Evolutionary conservation across 768 basidiomycete genomes (phyloP).

Genomic region (Leccinum longicurvipes): DNA sequence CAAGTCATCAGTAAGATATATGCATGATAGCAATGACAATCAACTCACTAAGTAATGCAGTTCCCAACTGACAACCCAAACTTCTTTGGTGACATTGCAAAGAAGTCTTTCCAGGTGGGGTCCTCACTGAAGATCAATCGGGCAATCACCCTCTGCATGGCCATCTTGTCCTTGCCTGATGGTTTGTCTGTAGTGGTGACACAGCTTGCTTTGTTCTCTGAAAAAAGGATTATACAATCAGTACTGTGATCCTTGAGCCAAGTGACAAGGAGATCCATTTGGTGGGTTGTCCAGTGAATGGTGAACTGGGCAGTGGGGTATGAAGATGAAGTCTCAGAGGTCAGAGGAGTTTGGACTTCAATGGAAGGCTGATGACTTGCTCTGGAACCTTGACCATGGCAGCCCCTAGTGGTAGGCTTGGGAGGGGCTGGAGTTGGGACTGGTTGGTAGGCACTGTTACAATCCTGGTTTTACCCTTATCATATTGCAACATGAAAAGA

Average conservation of each 20-base stretch:
- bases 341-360: no score
- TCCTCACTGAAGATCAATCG: not conserved
- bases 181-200: not conserved
- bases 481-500: no score
- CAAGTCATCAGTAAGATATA: not conserved
- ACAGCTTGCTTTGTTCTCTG: not conserved
- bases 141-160: not conserved
- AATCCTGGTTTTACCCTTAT: no score
- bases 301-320: no score
- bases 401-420: no score
- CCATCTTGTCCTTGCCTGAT: not conserved
- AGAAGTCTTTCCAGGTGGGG: accelerated
- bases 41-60: not conserved
- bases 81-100: not conserved
- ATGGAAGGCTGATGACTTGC: no score
- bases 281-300: not conserved
- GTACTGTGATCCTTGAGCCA: not conserved
- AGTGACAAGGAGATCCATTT: not conserved
- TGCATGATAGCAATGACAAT: not conserved
- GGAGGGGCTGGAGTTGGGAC: no score
- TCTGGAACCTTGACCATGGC: no score
- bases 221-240: not conserved
- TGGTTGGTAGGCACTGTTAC: no score
- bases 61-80: not conserved
- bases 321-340: no score